Evolutionary conservation across 257 asterid species (phyloP), one percentile per base, ranked within the genome.

Genomic region (Paulownia fortunei): DNA sequence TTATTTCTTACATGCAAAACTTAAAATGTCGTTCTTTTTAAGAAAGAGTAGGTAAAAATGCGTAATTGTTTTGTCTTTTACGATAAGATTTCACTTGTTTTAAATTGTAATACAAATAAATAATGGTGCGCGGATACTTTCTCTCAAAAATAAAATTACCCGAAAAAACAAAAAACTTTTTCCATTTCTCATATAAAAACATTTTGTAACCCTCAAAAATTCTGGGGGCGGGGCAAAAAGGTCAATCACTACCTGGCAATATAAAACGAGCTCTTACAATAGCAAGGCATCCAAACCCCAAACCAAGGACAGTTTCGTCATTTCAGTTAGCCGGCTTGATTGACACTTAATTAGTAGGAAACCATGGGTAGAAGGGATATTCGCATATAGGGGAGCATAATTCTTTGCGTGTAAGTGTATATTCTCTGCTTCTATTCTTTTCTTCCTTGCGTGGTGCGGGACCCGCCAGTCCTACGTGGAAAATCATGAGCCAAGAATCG

Each of bases 381-480:
- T 81, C 85, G 85, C 82, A 81, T 65, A 71, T 41, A 0, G 0
- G 59, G 59, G n/a, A 61, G 85, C 72, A 81, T 88, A 76, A 86
- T 90, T 80, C 91, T 23, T 80, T 85, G 51, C 84, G 88, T 58
- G 82, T 2, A 0, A 3, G 27, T 58, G 86, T 19, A 66, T 76
- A 82, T 74, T 83, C 84, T 44, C 72, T 36, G 44, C 73, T 19
- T 24, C 67, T 73, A 73, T 79, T 66, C 81, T 54, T 70, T 42
- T 5, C 15, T 7, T 61, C 64, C 34, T 23, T 9, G 51, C 0
- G 21, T 30, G 23, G n/a, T 2, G 37, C 3, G 72, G 83, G 76
- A 0, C 82, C 85, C 86, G 37, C 34, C 0, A 0, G 0, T 74
- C 88, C 69, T 6, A 74, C 85, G 83, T 82, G 86, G 82, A 49